phyloP scores from a whole-genome alignment of 2,329 filamentous ascomycete genomes.

The Penicillium freii region DNA sequence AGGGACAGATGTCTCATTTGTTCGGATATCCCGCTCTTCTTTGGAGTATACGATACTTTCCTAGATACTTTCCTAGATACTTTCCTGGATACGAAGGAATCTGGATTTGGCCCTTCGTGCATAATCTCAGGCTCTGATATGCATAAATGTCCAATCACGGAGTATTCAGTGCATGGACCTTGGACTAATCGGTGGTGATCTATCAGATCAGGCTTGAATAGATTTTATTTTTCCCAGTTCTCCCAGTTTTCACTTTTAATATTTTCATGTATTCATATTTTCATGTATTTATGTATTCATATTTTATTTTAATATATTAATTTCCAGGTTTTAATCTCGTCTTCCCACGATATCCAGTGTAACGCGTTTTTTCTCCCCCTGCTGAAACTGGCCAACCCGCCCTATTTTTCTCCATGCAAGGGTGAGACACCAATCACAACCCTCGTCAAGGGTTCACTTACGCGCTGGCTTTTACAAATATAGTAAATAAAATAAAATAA shows the following conservation, averaged over 20 bases:
- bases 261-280: too few species aligned
- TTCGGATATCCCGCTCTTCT: not conserved
- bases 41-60: too few species aligned
- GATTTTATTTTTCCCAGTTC: not conserved
- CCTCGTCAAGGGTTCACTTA: not conserved
- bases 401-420: constrained; percentile 9
- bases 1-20: not conserved
- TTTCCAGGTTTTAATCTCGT: constrained; percentile 8
- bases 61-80: not conserved
- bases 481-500: not conserved
- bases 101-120: not conserved
- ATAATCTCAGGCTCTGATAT: not conserved
- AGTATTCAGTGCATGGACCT: constrained; percentile 19
- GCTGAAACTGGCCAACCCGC: constrained; percentile 12
- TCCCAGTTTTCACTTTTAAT: not conserved
- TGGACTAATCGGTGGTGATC: constrained; percentile 29
- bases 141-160: constrained; percentile 8
- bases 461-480: not conserved
- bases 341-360: constrained; percentile 9
- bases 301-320: not conserved
- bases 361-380: constrained; percentile 3
- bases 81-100: not conserved
- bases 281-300: not conserved
- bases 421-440: constrained; percentile 13
- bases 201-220: constrained; percentile 23